These are phyloP conservation scores for Epichloe baconii DNA, from an alignment of 2,329 filamentous ascomycete genomes.

Conservation along the genomic window DNA sequence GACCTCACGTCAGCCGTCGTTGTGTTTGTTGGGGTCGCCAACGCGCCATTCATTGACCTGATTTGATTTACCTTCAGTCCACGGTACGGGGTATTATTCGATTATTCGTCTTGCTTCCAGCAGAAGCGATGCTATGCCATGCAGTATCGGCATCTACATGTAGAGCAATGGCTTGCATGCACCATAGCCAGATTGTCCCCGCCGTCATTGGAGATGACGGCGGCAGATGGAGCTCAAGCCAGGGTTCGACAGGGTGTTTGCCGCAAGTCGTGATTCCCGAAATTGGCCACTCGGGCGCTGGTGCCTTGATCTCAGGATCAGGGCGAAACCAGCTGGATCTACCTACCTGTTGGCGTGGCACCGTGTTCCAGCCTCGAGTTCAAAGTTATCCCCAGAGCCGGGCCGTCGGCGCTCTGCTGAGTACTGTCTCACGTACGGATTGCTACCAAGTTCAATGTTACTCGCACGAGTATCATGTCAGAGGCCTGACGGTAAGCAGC, in stretches of 20 bases:
- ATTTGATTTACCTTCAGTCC: no score
- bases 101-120: no score
- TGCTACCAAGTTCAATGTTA: no score
- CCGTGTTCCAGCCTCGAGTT: not conserved
- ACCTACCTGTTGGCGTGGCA: not conserved
- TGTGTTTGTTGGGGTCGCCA: no score
- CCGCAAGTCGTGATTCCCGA: not conserved
- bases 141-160: not conserved
- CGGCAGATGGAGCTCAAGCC: not conserved
- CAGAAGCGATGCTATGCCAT: not conserved
- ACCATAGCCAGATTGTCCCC: not conserved
- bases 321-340: not conserved
- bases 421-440: no score
- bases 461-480: no score
- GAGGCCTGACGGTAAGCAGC: no score
- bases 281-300: slow-evolving; percentile 4
- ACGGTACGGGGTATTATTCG: no score
- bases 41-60: no score
- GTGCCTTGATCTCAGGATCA: not conserved
- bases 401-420: no score
- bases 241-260: not conserved
- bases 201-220: not conserved
- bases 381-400: no score
- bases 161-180: not conserved
- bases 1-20: no score